Conservation (phyloP, 495 filamentous ascomycete genomes). For the Penicillium riverlandense region DNA sequence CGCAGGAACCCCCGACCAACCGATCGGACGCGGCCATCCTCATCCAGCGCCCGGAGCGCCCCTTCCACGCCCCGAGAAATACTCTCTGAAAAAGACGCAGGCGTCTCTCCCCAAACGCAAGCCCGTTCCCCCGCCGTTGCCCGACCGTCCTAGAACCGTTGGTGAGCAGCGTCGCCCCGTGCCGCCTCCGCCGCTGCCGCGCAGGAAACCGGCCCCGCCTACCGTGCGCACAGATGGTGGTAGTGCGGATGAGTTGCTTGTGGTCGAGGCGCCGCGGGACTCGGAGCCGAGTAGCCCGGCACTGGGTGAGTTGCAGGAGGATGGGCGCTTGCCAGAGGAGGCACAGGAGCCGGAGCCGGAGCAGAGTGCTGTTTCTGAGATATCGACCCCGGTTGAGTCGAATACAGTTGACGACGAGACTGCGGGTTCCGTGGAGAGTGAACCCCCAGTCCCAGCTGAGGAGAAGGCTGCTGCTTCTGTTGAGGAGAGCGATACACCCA, state of each 20-base stretch:
- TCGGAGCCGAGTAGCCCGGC: constrained; percentile 44
- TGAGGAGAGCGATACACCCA: constrained; percentile 4
- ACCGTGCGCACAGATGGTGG: constrained; percentile 7
- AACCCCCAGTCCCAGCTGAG: background rate
- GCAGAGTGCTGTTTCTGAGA: no score
- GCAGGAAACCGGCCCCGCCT: constrained; percentile 29
- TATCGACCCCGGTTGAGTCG: no score
- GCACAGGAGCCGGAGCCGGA: background rate
- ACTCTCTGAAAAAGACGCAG: constrained; percentile 49
- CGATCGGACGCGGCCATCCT: constrained; percentile 62
- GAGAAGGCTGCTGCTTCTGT: background rate
- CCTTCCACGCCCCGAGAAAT: constrained; percentile 66
- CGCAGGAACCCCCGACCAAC: constrained; percentile 52
- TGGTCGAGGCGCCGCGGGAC: constrained; percentile 46
- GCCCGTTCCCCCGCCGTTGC: constrained; percentile 39
- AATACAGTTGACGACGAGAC: no score
- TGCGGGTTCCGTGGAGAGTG: no score
- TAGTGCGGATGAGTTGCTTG: constrained; percentile 34
- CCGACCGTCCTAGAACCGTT: constrained; percentile 16
- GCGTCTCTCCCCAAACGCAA: constrained; percentile 56
- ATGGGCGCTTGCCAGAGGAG: background rate
- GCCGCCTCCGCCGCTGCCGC: constrained; percentile 21
- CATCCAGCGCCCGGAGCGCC: constrained; percentile 50
- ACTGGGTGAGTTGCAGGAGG: constrained; percentile 17
- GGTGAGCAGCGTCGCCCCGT: constrained; percentile 17